Evolutionary conservation across 1,284 basidiomycete genomes (phyloP).

Genomic region (Singerocomus rubriflavus): DNA sequence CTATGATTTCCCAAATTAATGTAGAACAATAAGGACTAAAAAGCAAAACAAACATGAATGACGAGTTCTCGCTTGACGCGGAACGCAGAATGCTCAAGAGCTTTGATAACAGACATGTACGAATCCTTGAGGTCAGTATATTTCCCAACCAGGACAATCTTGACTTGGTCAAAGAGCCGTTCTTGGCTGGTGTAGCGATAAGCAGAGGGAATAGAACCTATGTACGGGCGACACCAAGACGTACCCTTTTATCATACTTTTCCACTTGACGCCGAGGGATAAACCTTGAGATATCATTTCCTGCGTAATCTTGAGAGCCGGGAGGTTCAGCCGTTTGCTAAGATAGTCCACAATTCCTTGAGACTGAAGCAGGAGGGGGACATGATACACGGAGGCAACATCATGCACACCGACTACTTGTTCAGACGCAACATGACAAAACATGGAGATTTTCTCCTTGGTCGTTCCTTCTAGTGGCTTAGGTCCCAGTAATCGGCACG

Average conservation of each 20-base stretch:
- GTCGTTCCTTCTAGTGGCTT: slow-evolving; percentile 79
- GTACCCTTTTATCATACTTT: slow-evolving; percentile 75
- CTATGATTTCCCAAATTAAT: slow-evolving; percentile 38
- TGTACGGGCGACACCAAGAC: background rate
- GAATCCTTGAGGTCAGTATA: slow-evolving; percentile 98
- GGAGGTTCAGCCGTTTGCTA: slow-evolving; percentile 76
- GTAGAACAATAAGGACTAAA: slow-evolving; percentile 1
- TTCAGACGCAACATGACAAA: slow-evolving; percentile 92
- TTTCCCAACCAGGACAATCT: slow-evolving; percentile 94
- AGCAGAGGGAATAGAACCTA: slow-evolving; percentile 1
- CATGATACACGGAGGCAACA: slow-evolving; percentile 96
- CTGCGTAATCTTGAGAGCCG: slow-evolving; percentile 53
- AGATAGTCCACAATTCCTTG: slow-evolving; percentile 92
- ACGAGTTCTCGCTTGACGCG: slow-evolving; percentile 82
- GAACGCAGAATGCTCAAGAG: slow-evolving; percentile 96
- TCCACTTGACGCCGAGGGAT: slow-evolving; percentile 75
- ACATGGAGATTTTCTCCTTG: slow-evolving; percentile 98
- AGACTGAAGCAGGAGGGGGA: slow-evolving; percentile 88
- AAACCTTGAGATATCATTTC: slow-evolving; percentile 63
- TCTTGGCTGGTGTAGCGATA: slow-evolving; percentile 64
- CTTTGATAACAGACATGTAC: slow-evolving; percentile 98
- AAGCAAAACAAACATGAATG: slow-evolving; percentile 57
- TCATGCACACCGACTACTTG: slow-evolving; percentile 98
- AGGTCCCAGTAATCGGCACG: slow-evolving; percentile 77
- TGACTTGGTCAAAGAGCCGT: slow-evolving; percentile 87